These are phyloP conservation scores for Fusarium luffae DNA, from an alignment of 2,329 filamentous ascomycete species.

Conservation along the genomic window DNA sequence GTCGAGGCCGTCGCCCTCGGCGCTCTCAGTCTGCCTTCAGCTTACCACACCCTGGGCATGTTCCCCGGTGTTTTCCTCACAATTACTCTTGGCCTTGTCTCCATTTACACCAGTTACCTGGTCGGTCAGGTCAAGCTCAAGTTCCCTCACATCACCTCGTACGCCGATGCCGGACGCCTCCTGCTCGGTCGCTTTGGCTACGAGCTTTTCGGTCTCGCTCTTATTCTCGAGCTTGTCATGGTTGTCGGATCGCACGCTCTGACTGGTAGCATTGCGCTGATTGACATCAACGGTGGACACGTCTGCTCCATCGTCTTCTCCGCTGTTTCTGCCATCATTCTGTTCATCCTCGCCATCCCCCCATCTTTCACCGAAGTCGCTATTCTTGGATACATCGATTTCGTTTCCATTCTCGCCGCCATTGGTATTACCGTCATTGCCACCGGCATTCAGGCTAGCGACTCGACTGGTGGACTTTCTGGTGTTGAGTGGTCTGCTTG, in stretches of 20 bases:
- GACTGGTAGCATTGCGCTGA: conserved; percentile 76
- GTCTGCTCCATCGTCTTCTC: conserved; percentile 50
- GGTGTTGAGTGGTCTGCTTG: conserved; percentile 57
- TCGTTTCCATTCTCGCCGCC: conserved; percentile 65
- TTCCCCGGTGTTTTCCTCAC: conserved; percentile 57
- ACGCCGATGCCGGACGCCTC: conserved; percentile 59
- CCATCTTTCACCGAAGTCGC: conserved; percentile 55
- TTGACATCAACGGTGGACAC: conserved; percentile 68
- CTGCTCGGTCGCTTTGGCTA: conserved; percentile 69
- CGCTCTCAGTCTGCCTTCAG: conserved; percentile 57
- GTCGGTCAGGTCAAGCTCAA: conserved; percentile 61
- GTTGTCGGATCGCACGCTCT: conserved; percentile 77
- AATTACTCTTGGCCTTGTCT: conserved; percentile 56
- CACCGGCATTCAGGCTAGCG: conserved; percentile 61
- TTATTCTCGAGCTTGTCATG: conserved; percentile 74
- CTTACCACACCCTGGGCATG: conserved; percentile 66
- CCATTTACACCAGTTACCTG: conserved; percentile 60
- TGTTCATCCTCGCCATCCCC: conserved; percentile 59
- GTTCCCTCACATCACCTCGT: conserved; percentile 62
- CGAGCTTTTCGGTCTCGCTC: conserved; percentile 70
- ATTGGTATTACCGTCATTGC: conserved; percentile 73
- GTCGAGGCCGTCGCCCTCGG: conserved; percentile 37
- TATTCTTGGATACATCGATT: conserved; percentile 54
- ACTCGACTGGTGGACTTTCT: conserved; percentile 47
- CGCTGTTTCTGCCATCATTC: conserved; percentile 58